A percentile compares a stretch with the other conserved stretches of the same genome.
These are phyloP conservation scores for Tuber aestivum DNA, from an alignment of 495 filamentous ascomycete genomes.

Conservation along the genomic window DNA sequence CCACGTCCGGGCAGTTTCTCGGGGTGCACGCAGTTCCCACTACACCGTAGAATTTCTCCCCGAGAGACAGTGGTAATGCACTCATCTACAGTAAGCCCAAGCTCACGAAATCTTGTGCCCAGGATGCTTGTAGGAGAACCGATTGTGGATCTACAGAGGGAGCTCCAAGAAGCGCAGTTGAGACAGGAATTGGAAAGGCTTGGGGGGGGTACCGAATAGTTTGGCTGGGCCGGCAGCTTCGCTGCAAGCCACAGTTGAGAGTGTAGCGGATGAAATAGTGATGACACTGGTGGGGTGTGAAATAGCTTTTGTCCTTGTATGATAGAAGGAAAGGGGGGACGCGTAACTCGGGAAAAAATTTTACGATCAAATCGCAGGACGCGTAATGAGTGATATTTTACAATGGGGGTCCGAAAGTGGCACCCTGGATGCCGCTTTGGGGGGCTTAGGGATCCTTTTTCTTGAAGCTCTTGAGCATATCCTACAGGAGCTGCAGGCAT, in stretches of 20 bases:
- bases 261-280: conserved; percentile 20
- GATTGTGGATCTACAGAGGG: background rate
- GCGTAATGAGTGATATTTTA: background rate
- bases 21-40: background rate
- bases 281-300: conserved; percentile 7
- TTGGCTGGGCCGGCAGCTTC: background rate
- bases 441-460: too few relatives aligned
- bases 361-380: background rate
- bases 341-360: background rate
- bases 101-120: background rate
- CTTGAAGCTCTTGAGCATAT: too few relatives aligned
- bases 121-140: background rate
- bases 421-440: too few relatives aligned
- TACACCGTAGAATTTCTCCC: background rate
- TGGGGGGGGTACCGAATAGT: background rate
- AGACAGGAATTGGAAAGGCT: background rate
- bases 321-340: background rate
- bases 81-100: background rate
- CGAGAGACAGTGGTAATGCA: background rate
- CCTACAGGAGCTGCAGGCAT: too few relatives aligned
- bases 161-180: background rate
- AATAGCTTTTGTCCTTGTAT: background rate
- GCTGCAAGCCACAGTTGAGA: conserved; percentile 22
- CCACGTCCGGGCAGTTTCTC: background rate
- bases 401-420: too few relatives aligned